These are phyloP conservation scores for Solanum chmielewskii DNA, from an alignment of 257 asterid genomes.

Conservation along the genomic window DNA sequence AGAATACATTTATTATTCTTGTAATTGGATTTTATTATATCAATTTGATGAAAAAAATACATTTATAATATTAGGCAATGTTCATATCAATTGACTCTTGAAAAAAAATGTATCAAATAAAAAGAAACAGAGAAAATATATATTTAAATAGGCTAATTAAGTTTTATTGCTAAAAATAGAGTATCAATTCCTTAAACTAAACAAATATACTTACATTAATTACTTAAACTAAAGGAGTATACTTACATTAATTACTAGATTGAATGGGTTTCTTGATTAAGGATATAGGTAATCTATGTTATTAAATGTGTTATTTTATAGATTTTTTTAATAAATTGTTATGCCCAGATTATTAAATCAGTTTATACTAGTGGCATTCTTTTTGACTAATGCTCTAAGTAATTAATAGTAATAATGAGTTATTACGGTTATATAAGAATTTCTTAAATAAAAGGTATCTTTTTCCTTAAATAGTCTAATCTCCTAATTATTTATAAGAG, in stretches of 20 bases:
- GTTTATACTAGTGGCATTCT: background rate
- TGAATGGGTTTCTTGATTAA: background rate
- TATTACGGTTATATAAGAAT: background rate
- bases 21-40: too few relatives aligned
- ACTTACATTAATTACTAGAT: background rate
- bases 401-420: background rate
- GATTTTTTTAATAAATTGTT: background rate
- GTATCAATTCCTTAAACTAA: background rate
- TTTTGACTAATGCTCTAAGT: background rate
- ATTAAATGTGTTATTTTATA: background rate
- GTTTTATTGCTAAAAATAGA: background rate
- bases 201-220: background rate
- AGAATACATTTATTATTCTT: too few relatives aligned
- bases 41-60: too few relatives aligned
- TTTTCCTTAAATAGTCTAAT: too few relatives aligned
- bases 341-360: background rate
- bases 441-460: too few relatives aligned
- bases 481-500: too few relatives aligned
- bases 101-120: too few relatives aligned
- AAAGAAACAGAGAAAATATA: background rate
- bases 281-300: background rate
- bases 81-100: background rate
- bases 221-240: background rate
- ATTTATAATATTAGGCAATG: background rate
- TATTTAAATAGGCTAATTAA: background rate